A percentile compares a stretch with the other conserved stretches of the same genome.
Conservation (phyloP, 176 grass and related monocot genomes). For the Carex parvula region DNA sequence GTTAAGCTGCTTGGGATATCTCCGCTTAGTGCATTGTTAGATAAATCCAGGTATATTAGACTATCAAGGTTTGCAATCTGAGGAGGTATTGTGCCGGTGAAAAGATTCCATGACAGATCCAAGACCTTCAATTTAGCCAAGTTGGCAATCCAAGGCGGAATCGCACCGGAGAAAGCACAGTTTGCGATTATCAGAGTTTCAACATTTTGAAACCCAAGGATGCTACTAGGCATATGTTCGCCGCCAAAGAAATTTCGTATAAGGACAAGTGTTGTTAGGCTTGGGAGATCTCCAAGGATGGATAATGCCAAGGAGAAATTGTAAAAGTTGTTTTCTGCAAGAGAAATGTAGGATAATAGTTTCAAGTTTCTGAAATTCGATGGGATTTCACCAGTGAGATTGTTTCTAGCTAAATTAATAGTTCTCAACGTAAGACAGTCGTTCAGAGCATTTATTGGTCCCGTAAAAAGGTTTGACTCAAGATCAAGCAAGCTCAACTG, state of each 20-base stretch:
- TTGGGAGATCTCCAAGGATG: conserved; percentile 39
- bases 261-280: conserved; percentile 53
- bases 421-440: conserved; percentile 35
- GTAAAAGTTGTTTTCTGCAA: conserved; percentile 49
- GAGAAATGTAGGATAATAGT: conserved; percentile 48
- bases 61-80: conserved; percentile 43
- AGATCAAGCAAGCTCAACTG: conserved; percentile 48
- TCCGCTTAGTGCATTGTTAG: conserved; percentile 51
- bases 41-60: conserved; percentile 68
- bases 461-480: conserved; percentile 38
- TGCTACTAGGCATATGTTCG: conserved; percentile 34
- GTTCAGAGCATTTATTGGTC: conserved; percentile 36
- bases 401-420: conserved; percentile 60
- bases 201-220: conserved; percentile 33
- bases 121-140: conserved; percentile 57
- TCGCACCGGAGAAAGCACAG: conserved; percentile 37
- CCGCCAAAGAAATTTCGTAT: conserved; percentile 46
- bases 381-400: conserved; percentile 46
- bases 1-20: conserved; percentile 44
- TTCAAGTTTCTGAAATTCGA: conserved; percentile 33
- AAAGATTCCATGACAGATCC: conserved; percentile 60
- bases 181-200: conserved; percentile 52
- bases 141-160: conserved; percentile 40
- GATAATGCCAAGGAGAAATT: conserved; percentile 51
- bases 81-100: conserved; percentile 46